Evolutionary conservation across 164 flowering plant species (phyloP).

Genomic region (Chloranthus sessilifolius): DNA sequence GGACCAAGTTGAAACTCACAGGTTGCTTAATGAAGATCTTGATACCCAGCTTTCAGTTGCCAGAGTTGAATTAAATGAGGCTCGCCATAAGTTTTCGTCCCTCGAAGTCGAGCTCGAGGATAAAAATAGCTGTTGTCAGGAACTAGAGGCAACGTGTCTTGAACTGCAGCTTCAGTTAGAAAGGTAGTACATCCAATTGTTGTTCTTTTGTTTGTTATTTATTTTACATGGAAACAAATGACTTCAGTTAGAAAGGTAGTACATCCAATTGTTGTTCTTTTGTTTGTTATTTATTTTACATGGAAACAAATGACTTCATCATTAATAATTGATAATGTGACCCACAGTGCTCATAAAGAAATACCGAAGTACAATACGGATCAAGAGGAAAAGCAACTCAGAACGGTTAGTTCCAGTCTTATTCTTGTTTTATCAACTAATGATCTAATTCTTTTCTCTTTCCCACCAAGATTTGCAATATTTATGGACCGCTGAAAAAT

Average conservation of each 20-base stretch:
- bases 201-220: not conserved
- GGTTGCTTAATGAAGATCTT: conserved; percentile 62
- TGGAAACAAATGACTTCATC: too few relatives aligned
- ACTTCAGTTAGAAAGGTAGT: conserved; percentile 85
- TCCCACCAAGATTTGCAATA: too few relatives aligned
- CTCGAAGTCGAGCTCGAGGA: conserved; percentile 75
- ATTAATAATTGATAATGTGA: not conserved
- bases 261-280: not conserved
- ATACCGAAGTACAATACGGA: conserved; percentile 14
- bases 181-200: conserved; percentile 39
- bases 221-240: too few relatives aligned
- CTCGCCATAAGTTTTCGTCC: conserved; percentile 53
- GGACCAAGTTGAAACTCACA: conserved; percentile 65
- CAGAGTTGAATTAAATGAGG: conserved; percentile 49
- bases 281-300: not conserved
- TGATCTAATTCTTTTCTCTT: too few relatives aligned
- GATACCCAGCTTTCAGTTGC: conserved; percentile 65
- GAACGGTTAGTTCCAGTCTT: conserved; percentile 41
- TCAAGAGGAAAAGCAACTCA: conserved; percentile 36
- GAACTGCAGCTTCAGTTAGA: conserved; percentile 85
- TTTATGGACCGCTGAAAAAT: not conserved
- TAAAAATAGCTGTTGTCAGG: conserved; percentile 58
- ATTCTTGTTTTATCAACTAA: not conserved
- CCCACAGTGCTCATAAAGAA: conserved; percentile 44
- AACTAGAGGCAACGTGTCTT: conserved; percentile 72